Base-by-base conservation (phyloP, 139 green algal genomes). In the Chlorella sp. region DNA sequence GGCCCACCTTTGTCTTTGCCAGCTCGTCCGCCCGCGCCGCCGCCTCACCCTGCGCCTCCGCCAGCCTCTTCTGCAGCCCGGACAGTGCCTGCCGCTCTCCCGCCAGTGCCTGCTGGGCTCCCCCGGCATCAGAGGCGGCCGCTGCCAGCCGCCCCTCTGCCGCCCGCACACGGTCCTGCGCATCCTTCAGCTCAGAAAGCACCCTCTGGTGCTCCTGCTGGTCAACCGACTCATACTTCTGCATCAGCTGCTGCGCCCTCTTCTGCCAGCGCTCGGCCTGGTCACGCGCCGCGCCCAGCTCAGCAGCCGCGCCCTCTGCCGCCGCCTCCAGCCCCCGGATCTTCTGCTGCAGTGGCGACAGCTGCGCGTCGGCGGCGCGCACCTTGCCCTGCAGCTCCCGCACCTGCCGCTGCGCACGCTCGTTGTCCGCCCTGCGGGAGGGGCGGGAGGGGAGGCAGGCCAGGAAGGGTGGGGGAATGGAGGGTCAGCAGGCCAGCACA, bases 201-300 rank as follows among this genome's bases (percentile, higher is more conserved):
- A 95, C 91, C 24, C 91, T 81, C 71, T 92, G 82, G 88, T 95
- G 83, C 87, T 95, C 93, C 16, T 78, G 86, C 37, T 86, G 77
- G 73, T 95, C 93, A 80, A 95, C 92, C 40, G 81, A 83, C 16
- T 92, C 90, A 68, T 94, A 94, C 83, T 95, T 95, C 32, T 93
- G 84, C 77, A 92, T 92, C 83, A 95, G 73, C 80, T 94, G 82
- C 81, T 93, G 82, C 48, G 89, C 88, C 26, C 93, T 86, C 73
- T 89, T 91, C 86, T 95, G 85, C 93, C 93, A 95, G 0, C 91
- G 86, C 42, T 90, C 86, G 7, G 76, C 89, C 60, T 90, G 66
- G 68, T 92, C 92, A 15, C 77, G 81, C 37, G 77, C 80, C 1
- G 34, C 61, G 19, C 36, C 48, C 71, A 95, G 85, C 91, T 95